Percentiles rank a stretch among this genome's conserved stretches.
Evolutionary conservation across 768 basidiomycete genomes (phyloP).

Genomic region (Neoboletus magnificus): DNA sequence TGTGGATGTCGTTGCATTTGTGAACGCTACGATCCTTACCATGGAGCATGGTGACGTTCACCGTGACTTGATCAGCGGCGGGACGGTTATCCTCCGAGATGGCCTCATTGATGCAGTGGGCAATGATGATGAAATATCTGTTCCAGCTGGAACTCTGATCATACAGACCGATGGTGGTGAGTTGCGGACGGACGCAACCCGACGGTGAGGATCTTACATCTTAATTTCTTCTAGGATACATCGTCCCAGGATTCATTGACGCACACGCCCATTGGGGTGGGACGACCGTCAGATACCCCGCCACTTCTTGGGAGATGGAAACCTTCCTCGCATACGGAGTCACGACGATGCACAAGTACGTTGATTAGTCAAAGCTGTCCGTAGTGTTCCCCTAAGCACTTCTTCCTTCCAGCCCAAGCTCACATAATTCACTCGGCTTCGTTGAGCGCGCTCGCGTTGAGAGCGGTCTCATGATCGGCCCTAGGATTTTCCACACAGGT

Average conservation of each 20-base stretch:
- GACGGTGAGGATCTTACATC: not conserved
- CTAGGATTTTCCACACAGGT: slow-evolving; percentile 71
- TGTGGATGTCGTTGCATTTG: slow-evolving; percentile 50
- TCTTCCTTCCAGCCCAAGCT: slow-evolving; percentile 50
- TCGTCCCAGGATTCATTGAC: slow-evolving; percentile 73
- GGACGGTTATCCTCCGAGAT: slow-evolving; percentile 49
- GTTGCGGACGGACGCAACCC: slow-evolving; percentile 7
- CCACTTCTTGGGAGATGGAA: slow-evolving; percentile 71
- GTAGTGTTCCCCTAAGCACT: not conserved
- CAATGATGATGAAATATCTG: slow-evolving; percentile 28
- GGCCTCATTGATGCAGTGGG: slow-evolving; percentile 58
- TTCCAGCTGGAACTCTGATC: slow-evolving; percentile 41
- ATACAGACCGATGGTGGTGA: slow-evolving; percentile 63
- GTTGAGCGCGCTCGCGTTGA: slow-evolving; percentile 67
- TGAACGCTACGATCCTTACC: slow-evolving; percentile 67
- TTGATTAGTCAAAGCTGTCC: not conserved
- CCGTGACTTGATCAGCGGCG: slow-evolving; percentile 50
- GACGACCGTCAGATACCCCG: slow-evolving; percentile 48
- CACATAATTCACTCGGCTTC: slow-evolving; percentile 58
- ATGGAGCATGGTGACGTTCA: slow-evolving; percentile 55
- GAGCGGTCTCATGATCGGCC: slow-evolving; percentile 63
- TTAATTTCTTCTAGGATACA: slow-evolving; percentile 42
- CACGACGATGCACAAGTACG: slow-evolving; percentile 74
- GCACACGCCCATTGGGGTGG: slow-evolving; percentile 76
- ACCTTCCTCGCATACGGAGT: slow-evolving; percentile 75